Conservation (phyloP, 352 stramenopile genomes). For the Globisporangium lucens region DNA sequence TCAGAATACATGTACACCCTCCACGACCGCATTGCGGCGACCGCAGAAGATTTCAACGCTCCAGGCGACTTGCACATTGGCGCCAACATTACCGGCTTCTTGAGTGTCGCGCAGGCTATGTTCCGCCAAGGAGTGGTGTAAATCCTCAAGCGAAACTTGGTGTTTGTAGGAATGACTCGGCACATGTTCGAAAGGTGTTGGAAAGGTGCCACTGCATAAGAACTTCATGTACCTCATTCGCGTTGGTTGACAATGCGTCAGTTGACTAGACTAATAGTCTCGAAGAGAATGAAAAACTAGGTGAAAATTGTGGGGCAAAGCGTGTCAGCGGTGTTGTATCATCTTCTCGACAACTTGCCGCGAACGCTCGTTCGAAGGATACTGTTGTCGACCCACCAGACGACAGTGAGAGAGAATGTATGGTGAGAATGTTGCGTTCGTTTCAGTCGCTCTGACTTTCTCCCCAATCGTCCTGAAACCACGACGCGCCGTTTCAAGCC, state of each 20-base stretch:
- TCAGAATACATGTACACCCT: constrained; percentile 80
- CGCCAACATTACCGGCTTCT: constrained; percentile 96
- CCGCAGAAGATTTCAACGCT: constrained; percentile 74
- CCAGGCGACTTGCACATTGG: constrained; percentile 83
- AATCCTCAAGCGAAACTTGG: constrained; percentile 11
- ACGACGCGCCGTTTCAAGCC: not conserved
- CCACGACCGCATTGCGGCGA: constrained; percentile 66
- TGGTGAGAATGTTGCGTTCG: not conserved
- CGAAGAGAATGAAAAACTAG: not conserved
- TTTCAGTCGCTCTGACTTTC: not conserved
- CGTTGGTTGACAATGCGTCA: not conserved
- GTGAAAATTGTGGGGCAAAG: not conserved
- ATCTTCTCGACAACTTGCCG: not conserved
- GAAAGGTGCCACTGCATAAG: not conserved
- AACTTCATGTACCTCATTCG: not conserved
- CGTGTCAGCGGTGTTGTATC: not conserved
- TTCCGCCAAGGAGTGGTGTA: constrained; percentile 96
- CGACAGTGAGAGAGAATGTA: not conserved
- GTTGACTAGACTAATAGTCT: not conserved
- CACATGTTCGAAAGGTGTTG: constrained; percentile 1
- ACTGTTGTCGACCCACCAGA: not conserved
- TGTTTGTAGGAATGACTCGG: constrained; percentile 4
- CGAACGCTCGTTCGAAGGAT: not conserved
- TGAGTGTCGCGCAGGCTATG: constrained; percentile 97
- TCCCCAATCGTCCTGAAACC: not conserved